phyloP scores from a whole-genome alignment of 805 yeast genomes.

The Candida khao-thaluensis region DNA sequence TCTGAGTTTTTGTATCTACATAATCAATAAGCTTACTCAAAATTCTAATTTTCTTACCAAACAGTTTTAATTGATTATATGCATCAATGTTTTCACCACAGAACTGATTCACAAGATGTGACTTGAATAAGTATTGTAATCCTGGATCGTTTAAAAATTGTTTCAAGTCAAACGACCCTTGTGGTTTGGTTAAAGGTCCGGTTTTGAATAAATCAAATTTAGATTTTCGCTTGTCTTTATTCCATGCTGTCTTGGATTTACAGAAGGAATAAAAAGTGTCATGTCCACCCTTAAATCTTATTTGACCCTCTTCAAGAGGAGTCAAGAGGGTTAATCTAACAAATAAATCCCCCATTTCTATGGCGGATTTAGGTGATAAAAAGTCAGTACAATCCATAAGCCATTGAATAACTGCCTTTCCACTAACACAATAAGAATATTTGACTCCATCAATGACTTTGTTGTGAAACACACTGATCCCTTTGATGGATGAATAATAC shows the following conservation, averaged over 20 bases:
- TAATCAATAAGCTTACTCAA: constrained; percentile 12
- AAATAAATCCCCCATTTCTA: constrained; percentile 51
- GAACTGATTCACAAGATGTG: constrained; percentile 60
- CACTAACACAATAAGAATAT: constrained; percentile 55
- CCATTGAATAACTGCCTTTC: constrained; percentile 85
- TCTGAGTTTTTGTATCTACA: constrained; percentile 3
- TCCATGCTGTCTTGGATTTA: neutral
- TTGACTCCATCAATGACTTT: constrained; percentile 30
- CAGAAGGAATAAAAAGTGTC: constrained; percentile 8
- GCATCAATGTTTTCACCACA: constrained; percentile 81
- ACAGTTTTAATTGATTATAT: constrained; percentile 55
- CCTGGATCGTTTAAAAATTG: constrained; percentile 71
- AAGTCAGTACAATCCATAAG: constrained; percentile 85
- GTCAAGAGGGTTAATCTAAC: constrained; percentile 39
- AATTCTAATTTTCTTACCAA: constrained; percentile 44
- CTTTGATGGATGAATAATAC: constrained; percentile 66
- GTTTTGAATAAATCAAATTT: neutral
- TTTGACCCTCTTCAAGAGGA: neutral
- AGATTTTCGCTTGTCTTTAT: neutral
- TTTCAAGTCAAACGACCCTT: neutral
- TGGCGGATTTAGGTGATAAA: constrained; percentile 51
- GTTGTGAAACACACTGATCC: constrained; percentile 58
- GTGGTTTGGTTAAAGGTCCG: no score
- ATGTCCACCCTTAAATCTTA: neutral
- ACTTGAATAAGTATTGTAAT: constrained; percentile 60